Evolutionary conservation across 2,329 filamentous ascomycete species (phyloP), one percentile per base, ranked within the genome.

Genomic region (Leptographium wingfieldii): DNA sequence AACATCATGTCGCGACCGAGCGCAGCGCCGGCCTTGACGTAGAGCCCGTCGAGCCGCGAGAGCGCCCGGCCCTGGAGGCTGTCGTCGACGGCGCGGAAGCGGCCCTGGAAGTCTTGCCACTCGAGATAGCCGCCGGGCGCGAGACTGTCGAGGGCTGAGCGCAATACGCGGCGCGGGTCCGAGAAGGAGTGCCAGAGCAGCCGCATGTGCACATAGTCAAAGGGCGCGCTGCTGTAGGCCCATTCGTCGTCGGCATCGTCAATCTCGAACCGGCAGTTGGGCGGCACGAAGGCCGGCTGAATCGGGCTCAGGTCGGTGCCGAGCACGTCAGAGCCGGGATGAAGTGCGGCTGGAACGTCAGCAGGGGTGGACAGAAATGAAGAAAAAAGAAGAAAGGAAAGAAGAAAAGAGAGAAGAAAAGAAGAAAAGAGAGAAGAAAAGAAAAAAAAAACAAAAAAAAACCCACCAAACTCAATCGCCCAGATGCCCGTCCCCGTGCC

Each of bases 201-300:
- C 3, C 80, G 78, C 1, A 78, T 74, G 67, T 85, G 83, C 52
- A 87, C 76, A 63, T 78, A 81, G 69, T 86, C 82, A 63, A 84
- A 83, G 57, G 75, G 68, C 58, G 75, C 65, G 0, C 72, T 66
- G 0, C 63, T 55, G 43, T 72, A 81, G 68, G 72, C 80, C 73
- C 73, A 77, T 1, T 73, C 68, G 22, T 70, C 74, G 63, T 81
- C 80, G 40, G 82, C 77, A 63, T 87, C 83, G 67, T 87, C 84
- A 48, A 86, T 77, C 59, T 85, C 76, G 60, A 86, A 87, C 62
- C 79, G 77, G 58, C 84, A 81, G 65, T 87, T 87, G 19, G 77
- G 74, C 0, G 83, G 82, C 0, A 85, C 77, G 67, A 80, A 65
- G 48, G 68, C 69, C 5, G 78, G 77, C 64, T 80, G 78, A 43